phyloP scores from a whole-genome alignment of 306 rosid species.

The Trifolium repens region DNA sequence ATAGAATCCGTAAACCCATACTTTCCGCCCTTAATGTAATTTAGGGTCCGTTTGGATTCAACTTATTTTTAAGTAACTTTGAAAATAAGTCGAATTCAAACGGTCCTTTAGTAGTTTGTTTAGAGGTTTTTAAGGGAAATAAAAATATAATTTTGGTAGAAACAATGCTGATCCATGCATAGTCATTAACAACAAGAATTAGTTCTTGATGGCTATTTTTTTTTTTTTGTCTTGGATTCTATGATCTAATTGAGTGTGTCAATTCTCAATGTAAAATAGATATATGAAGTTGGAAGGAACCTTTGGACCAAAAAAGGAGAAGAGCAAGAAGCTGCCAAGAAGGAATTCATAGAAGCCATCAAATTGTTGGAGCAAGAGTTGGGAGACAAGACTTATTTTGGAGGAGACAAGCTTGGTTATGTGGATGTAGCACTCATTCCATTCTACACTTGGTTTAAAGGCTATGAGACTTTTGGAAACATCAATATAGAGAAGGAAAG shows the following conservation, averaged over 20 bases:
- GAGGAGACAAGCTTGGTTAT: too few relatives aligned
- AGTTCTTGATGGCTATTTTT: not conserved
- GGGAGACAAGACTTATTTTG: constrained; percentile 44
- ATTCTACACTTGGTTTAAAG: too few relatives aligned
- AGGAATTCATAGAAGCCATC: constrained; percentile 44
- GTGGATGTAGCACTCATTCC: too few relatives aligned
- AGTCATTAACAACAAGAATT: not conserved
- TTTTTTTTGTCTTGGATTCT: not conserved
- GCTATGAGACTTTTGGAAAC: constrained; percentile 32
- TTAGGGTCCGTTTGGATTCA: too few relatives aligned
- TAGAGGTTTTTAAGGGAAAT: too few relatives aligned
- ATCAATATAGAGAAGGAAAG: constrained; percentile 48
- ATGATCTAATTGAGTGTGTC: constrained; percentile 2
- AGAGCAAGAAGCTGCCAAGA: constrained; percentile 47
- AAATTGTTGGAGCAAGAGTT: constrained; percentile 42
- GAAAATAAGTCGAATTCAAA: too few relatives aligned
- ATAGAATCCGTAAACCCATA: too few relatives aligned
- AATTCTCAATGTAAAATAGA: constrained; percentile 7
- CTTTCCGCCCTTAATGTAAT: too few relatives aligned
- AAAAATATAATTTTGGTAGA: too few relatives aligned
- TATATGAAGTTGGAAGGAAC: constrained; percentile 26
- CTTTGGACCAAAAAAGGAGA: constrained; percentile 49
- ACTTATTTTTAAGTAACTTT: too few relatives aligned
- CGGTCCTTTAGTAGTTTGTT: too few relatives aligned
- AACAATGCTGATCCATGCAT: not conserved